A percentile compares a stretch with the other conserved stretches of the same genome.
phyloP scores from a whole-genome alignment of 1,284 basidiomycete genomes.

The Lentinula novae-zelandiae region DNA sequence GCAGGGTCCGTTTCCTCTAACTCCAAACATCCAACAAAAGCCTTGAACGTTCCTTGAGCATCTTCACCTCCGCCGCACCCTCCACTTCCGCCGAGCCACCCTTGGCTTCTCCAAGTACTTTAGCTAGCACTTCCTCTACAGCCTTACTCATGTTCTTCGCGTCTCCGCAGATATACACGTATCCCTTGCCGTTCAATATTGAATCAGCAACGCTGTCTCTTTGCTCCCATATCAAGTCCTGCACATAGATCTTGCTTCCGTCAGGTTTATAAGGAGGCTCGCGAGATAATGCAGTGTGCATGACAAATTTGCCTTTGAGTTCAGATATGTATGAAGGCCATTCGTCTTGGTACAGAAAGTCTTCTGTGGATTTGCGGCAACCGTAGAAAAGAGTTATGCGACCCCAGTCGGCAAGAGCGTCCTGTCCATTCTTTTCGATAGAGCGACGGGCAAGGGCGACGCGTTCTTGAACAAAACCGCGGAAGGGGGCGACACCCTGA shows the following conservation, averaged over 20 bases:
- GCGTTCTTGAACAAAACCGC: slow-evolving; percentile 97
- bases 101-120: slow-evolving; percentile 92
- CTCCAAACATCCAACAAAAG: slow-evolving; percentile 84
- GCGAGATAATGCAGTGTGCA: slow-evolving; percentile 89
- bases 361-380: slow-evolving; percentile 83
- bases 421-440: slow-evolving; percentile 88
- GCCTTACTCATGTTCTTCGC: slow-evolving; percentile 95
- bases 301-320: slow-evolving; percentile 86
- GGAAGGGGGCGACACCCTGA: slow-evolving; percentile 96
- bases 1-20: slow-evolving; percentile 29
- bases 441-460: slow-evolving; percentile 92
- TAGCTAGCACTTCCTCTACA: slow-evolving; percentile 84
- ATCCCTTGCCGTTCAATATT: slow-evolving; percentile 91
- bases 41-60: slow-evolving; percentile 88
- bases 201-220: slow-evolving; percentile 80
- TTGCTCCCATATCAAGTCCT: slow-evolving; percentile 91
- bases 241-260: slow-evolving; percentile 96
- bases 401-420: slow-evolving; percentile 94
- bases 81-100: slow-evolving; percentile 83
- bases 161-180: slow-evolving; percentile 95
- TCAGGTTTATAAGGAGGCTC: slow-evolving; percentile 83
- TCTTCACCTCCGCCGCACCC: slow-evolving; percentile 87
- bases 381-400: slow-evolving; percentile 95
- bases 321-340: slow-evolving; percentile 88
- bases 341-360: slow-evolving; percentile 94